Evolutionary conservation across 2,329 filamentous ascomycete species (phyloP).

Genomic region (Periconia sp.): DNA sequence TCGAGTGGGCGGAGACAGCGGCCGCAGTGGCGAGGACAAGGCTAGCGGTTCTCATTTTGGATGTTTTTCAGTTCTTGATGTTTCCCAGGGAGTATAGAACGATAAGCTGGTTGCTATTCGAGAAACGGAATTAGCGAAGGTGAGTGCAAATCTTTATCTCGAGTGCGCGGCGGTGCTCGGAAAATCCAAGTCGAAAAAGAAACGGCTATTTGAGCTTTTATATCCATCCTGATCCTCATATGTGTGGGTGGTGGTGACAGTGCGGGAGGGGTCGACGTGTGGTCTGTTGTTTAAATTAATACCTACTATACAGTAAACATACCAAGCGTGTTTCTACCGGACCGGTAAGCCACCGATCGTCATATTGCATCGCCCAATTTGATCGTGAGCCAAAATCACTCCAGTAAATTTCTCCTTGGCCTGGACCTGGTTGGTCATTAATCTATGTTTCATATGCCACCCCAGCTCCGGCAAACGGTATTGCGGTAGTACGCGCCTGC

Average conservation of each 20-base stretch:
- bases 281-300: background rate
- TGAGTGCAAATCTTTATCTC: background rate
- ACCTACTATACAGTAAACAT: background rate
- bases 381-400: background rate
- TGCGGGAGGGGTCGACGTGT: background rate
- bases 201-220: conserved; percentile 1
- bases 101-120: background rate
- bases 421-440: background rate
- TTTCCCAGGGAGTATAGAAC: background rate
- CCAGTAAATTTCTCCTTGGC: background rate
- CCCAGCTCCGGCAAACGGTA: background rate
- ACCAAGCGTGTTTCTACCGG: conserved; percentile 2
- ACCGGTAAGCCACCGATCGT: conserved; percentile 8
- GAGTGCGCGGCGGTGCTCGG: background rate
- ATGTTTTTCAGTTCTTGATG: background rate
- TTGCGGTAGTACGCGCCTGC: background rate
- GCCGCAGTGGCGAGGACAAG: conserved; percentile 36
- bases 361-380: conserved; percentile 10
- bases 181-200: background rate
- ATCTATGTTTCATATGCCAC: background rate
- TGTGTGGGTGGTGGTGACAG: background rate
- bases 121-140: conserved; percentile 9
- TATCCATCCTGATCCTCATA: background rate
- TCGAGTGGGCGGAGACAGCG: conserved; percentile 40
- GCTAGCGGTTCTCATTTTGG: conserved; percentile 35